Evolutionary conservation across 2,329 filamentous ascomycete genomes (phyloP).

Genomic region (Exophiala oligosperma): DNA sequence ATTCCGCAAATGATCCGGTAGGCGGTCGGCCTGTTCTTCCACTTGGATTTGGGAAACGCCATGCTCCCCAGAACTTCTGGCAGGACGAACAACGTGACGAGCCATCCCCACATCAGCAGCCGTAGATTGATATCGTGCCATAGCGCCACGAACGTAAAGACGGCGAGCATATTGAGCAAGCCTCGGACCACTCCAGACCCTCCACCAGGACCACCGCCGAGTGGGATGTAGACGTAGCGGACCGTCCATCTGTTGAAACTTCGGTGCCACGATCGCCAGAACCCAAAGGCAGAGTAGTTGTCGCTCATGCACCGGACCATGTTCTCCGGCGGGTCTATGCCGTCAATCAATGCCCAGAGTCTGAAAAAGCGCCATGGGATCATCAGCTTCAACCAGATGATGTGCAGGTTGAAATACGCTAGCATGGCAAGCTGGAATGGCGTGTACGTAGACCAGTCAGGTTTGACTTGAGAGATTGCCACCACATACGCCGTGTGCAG

Average conservation of each 20-base stretch:
- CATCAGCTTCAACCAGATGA: conserved; percentile 97
- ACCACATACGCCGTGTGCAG: conserved; percentile 92
- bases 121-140: conserved; percentile 97
- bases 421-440: conserved; percentile 85
- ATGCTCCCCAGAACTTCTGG: conserved; percentile 75
- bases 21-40: conserved; percentile 65
- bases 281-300: conserved; percentile 86
- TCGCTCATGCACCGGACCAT: conserved; percentile 96
- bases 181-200: conserved; percentile 53
- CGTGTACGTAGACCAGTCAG: conserved; percentile 80
- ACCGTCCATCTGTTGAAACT: conserved; percentile 94
- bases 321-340: conserved; percentile 94
- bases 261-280: conserved; percentile 97
- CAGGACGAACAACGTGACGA: conserved; percentile 89
- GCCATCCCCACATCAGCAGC: conserved; percentile 93
- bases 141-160: conserved; percentile 95
- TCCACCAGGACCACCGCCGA: conserved; percentile 58
- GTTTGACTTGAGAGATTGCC: conserved; percentile 80
- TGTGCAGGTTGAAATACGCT: conserved; percentile 92
- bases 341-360: conserved; percentile 89
- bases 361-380: conserved; percentile 98
- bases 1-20: conserved; percentile 80
- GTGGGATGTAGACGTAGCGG: conserved; percentile 88
- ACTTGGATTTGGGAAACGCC: conserved; percentile 73
- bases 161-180: conserved; percentile 73